These are phyloP conservation scores for Pseudomassariella vexata DNA, from an alignment of 2,329 filamentous ascomycete genomes.

Conservation along the genomic window DNA sequence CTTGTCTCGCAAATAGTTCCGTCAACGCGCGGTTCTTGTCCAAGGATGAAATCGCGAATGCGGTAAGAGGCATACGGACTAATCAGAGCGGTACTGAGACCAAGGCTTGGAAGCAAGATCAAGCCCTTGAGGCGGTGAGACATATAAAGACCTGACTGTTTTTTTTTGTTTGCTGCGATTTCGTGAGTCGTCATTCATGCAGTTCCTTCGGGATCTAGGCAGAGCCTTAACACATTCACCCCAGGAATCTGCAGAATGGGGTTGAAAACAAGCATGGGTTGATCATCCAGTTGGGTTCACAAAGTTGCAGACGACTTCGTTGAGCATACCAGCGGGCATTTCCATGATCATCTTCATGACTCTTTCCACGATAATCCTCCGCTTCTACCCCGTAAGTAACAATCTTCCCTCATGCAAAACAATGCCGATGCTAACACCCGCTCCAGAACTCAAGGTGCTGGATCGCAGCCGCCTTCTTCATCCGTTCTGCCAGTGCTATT, in stretches of 20 bases:
- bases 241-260: conserved; percentile 6
- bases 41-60: conserved; percentile 4
- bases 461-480: conserved; percentile 4
- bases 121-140: conserved; percentile 4
- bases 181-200: background rate
- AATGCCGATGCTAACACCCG: no score
- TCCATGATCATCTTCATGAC: conserved; percentile 3
- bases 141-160: conserved; percentile 7
- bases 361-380: conserved; percentile 4
- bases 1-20: conserved; percentile 5
- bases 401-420: background rate
- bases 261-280: conserved; percentile 3
- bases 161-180: conserved; percentile 5
- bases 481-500: conserved; percentile 4
- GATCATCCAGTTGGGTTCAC: conserved; percentile 6
- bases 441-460: conserved; percentile 6
- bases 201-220: no score
- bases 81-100: conserved; percentile 8
- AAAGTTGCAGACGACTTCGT: conserved; percentile 2
- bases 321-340: conserved; percentile 3
- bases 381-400: conserved; percentile 5
- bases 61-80: conserved; percentile 4
- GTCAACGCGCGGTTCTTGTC: conserved; percentile 5
- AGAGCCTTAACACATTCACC: background rate
- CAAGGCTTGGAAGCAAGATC: conserved; percentile 6